Conservation (phyloP, 345 rosid species). For the Lenwebbia sp. region DNA sequence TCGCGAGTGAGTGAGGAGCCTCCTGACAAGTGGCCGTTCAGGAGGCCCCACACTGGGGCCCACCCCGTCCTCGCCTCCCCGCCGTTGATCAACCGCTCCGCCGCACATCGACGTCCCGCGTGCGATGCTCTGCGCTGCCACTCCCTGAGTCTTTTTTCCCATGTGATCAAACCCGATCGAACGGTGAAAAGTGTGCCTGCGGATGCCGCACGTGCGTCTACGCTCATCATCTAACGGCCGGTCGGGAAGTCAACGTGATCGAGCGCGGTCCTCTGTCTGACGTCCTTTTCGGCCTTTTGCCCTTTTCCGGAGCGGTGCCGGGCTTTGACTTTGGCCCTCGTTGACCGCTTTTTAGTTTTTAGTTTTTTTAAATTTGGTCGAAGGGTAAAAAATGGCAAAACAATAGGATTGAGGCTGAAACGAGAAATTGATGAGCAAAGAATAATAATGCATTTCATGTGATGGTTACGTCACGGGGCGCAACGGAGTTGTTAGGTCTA, state of each 20-base stretch:
- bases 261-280: neutral
- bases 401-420: no score
- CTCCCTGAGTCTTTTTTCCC: neutral
- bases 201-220: neutral
- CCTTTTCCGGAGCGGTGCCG: neutral
- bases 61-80: neutral
- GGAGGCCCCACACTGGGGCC: neutral
- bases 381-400: no score
- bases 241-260: neutral
- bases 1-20: neutral
- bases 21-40: neutral
- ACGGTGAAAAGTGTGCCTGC: neutral
- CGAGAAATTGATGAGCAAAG: neutral
- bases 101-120: neutral
- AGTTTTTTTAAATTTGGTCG: no score
- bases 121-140: neutral
- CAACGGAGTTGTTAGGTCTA: no score
- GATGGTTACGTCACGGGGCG: no score
- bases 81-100: neutral
- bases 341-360: neutral
- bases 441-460: no score
- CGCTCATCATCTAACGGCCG: neutral
- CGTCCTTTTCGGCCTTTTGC: neutral
- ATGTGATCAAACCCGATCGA: neutral
- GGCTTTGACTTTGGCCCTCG: neutral